These are phyloP conservation scores for Nitzschia putrida DNA, from an alignment of 108 stramenopile species.

Conservation along the genomic window DNA sequence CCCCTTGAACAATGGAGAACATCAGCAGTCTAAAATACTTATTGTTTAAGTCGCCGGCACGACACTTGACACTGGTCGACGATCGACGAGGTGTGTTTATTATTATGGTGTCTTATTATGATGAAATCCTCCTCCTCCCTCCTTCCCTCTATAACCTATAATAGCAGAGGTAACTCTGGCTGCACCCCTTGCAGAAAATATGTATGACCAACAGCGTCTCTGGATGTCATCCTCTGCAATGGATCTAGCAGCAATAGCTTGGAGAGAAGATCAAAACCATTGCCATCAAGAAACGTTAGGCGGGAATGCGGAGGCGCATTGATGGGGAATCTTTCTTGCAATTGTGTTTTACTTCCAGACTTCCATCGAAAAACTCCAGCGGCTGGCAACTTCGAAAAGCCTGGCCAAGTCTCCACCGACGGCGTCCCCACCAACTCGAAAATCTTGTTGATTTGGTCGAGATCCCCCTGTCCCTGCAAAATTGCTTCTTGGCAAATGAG, in stretches of 20 bases:
- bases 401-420: constrained; percentile 79
- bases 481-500: constrained; percentile 87
- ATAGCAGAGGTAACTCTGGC: constrained; percentile 42
- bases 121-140: too few relatives aligned
- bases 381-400: constrained; percentile 63
- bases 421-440: constrained; percentile 90
- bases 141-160: too few relatives aligned
- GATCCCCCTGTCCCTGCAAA: constrained; percentile 90
- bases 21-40: too few relatives aligned
- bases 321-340: constrained; percentile 67
- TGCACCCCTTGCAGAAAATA: constrained; percentile 48
- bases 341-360: constrained; percentile 28
- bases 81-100: too few relatives aligned
- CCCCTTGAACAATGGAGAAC: too few relatives aligned
- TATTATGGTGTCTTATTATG: too few relatives aligned
- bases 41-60: too few relatives aligned
- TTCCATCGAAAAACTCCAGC: constrained; percentile 83
- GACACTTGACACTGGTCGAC: too few relatives aligned
- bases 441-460: constrained; percentile 96
- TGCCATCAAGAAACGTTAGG: constrained; percentile 74
- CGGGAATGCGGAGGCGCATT: constrained; percentile 65
- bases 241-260: constrained; percentile 91
- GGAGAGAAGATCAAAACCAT: constrained; percentile 85
- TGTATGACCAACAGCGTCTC: constrained; percentile 76
- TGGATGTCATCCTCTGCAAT: constrained; percentile 79